Base-by-base conservation (phyloP, 2,329 filamentous ascomycete genomes). In the Cladosporium sp. region DNA sequence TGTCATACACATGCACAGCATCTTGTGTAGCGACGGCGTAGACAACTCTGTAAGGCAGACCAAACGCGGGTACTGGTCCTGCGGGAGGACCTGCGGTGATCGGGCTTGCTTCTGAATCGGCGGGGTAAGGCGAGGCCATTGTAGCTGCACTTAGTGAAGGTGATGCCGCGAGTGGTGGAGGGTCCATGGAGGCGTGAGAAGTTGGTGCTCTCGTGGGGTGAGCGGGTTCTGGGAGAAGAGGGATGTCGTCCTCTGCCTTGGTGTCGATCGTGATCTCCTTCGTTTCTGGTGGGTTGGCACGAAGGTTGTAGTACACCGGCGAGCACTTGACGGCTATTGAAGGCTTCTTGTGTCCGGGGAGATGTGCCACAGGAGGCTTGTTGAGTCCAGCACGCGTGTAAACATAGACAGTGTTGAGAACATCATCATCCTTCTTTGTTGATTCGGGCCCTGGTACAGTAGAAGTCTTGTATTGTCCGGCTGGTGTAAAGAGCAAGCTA, bases 11-110 rank as follows among this genome's bases (percentile, higher is more conserved):
- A 52, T 97, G 83, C 4, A 99, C 92, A 0, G 95, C 92, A 79
- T 99, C 95, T 76, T 98, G 94, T 0, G 95, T 99, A 8, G 95
- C 96, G 44, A 99, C 94, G 3, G 94, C 95, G 79, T 98, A 99
- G 0, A 99, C 86, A 83, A 99, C 93, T 30, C 95, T 90, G 78
- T 99, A 98, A 0, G 93, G 91, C 54, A 99, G 82, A 2, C 89
- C 87, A 78, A 99, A 98, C 1, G 90, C 90, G 26, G 91, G 84
- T 65, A 76, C 71, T 21, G 83, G 82, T 1, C 80, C 81, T 34
- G 75, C 66, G 7, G 81, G 78, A 4, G 84, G 80, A 21, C 75
- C 78, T 2, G 87, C 87, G 21, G 87, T 83, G 2, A 80, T 78
- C 6, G 84, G 80, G 34, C 86, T 80, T 3, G 80, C 80, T 55